Percentiles rank a stretch among this genome's conserved stretches.
Evolutionary conservation across 495 filamentous ascomycete species (phyloP).

Genomic region (Podospora pseudocomata): DNA sequence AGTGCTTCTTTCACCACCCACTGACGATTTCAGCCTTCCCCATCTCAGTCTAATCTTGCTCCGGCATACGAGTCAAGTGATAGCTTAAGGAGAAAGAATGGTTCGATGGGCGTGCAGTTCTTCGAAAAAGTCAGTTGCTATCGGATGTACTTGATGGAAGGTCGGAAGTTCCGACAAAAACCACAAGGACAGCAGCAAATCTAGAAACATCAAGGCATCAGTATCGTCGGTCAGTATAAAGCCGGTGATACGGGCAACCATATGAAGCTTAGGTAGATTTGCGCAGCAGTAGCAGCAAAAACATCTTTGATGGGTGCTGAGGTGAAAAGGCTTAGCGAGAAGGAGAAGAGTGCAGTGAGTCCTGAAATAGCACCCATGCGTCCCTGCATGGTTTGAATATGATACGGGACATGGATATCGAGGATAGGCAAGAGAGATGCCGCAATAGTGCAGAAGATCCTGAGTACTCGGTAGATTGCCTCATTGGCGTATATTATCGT

Average conservation of each 20-base stretch:
- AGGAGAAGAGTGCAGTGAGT: conserved; percentile 26
- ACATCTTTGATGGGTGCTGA: conserved; percentile 26
- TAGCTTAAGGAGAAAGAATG: too few relatives aligned
- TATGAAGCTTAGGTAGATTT: background rate
- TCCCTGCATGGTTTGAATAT: conserved; percentile 10
- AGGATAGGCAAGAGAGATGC: conserved; percentile 13
- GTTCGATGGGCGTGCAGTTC: too few relatives aligned
- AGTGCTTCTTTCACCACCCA: too few relatives aligned
- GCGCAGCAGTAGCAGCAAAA: conserved; percentile 26
- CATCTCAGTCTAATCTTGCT: too few relatives aligned
- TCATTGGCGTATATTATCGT: too few relatives aligned
- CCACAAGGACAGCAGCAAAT: conserved; percentile 8
- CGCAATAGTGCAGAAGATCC: conserved; percentile 1
- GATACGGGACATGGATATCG: conserved; percentile 8
- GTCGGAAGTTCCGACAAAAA: conserved; percentile 4
- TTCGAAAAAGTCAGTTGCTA: too few relatives aligned
- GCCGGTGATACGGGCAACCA: too few relatives aligned
- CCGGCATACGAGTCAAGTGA: too few relatives aligned
- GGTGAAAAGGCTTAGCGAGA: conserved; percentile 21
- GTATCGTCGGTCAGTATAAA: too few relatives aligned
- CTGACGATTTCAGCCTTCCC: too few relatives aligned
- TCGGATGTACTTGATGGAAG: too few relatives aligned
- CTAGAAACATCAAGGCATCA: background rate
- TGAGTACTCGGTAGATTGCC: background rate
- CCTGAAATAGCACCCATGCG: conserved; percentile 18